Evolutionary conservation across 805 yeast genomes (phyloP), one percentile per base, ranked within the genome.

Genomic region (Kluyveromyces wickerhamii): DNA sequence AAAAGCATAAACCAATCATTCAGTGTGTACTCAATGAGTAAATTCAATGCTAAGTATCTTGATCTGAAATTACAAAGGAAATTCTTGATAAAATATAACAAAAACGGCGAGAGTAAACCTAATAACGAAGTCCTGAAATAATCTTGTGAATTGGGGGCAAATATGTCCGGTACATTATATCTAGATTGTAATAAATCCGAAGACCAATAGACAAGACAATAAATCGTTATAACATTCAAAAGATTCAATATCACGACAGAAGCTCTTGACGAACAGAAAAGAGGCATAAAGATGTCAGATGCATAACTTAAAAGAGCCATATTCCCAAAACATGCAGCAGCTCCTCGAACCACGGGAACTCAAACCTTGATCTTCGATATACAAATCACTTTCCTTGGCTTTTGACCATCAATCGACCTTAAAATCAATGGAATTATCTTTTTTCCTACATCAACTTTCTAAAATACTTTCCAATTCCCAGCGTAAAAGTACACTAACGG

Each of bases 121-220:
- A 65, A 41, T 10, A 65, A 45, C 10, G 57, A 43, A 2, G 66
- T 58, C 36, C 70, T 44, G 21, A 63, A 55, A 38, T 63, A 65
- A 36, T 65, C 70, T 29, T 62, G 60, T 0, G 56, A 46, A 28
- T 45, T 47, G 8, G 70, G 70, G 4, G 45, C 44, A 42, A 62
- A 64, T 47, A 59, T 40, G 14, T 31, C 31, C 7, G 53, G 51
- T 24, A 52, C 60, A 27, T 46, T 44, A 31, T 47, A 41, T 26
- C 48, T 50, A 11, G 48, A 44, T 9, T 40, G 34, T 20, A 59
- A 36, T 14, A 51, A 34, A 16, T 39, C 34, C 7, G 60, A 48
- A 9, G 50, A 41, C 26, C 38, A 23, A 38, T 45, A 51, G 21
- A 52, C 35, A 7, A 37, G 13, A 7, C 38, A 18, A 36, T 45